Percentiles rank a stretch among this genome's conserved stretches.
These are phyloP conservation scores for Penicillium sp. DNA, from an alignment of 2,329 filamentous ascomycete genomes.

Conservation along the genomic window DNA sequence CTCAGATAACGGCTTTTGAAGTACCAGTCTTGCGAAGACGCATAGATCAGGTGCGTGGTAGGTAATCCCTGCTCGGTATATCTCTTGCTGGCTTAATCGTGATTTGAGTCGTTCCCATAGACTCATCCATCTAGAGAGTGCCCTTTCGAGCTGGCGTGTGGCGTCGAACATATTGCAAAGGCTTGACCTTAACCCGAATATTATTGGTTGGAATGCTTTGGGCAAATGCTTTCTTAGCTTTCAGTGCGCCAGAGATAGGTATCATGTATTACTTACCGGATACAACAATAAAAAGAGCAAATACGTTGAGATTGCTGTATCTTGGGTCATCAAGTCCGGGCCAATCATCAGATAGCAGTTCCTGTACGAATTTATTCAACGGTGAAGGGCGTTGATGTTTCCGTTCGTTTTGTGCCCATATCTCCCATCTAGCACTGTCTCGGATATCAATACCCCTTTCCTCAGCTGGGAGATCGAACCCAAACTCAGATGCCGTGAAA, in stretches of 20 bases:
- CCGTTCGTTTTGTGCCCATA: conserved; percentile 8
- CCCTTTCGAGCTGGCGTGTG: conserved; percentile 8
- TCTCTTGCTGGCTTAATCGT: conserved; percentile 7
- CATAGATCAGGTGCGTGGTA: conserved; percentile 11
- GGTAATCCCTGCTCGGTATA: conserved; percentile 14
- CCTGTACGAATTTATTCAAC: conserved; percentile 6
- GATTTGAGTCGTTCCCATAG: conserved; percentile 8
- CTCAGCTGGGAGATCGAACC: conserved; percentile 16
- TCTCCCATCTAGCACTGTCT: conserved; percentile 7
- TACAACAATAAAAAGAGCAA: conserved; percentile 12
- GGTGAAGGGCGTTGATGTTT: conserved; percentile 6
- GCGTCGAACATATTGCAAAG: not conserved
- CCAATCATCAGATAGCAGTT: conserved; percentile 10
- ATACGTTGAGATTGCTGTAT: conserved; percentile 10
- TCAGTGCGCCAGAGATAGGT: not conserved
- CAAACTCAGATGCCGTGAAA: conserved; percentile 6
- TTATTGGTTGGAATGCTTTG: conserved; percentile 12
- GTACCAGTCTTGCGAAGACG: conserved; percentile 9
- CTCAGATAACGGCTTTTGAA: conserved; percentile 6
- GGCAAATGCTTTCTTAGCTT: not conserved
- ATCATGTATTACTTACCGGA: conserved; percentile 2
- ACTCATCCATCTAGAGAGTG: conserved; percentile 9
- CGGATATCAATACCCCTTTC: conserved; percentile 12
- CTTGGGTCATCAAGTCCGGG: not conserved
- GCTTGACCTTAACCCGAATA: conserved; percentile 7